Base-by-base conservation (phyloP, 2,329 filamentous ascomycete species). In the Xylaria sp. region DNA sequence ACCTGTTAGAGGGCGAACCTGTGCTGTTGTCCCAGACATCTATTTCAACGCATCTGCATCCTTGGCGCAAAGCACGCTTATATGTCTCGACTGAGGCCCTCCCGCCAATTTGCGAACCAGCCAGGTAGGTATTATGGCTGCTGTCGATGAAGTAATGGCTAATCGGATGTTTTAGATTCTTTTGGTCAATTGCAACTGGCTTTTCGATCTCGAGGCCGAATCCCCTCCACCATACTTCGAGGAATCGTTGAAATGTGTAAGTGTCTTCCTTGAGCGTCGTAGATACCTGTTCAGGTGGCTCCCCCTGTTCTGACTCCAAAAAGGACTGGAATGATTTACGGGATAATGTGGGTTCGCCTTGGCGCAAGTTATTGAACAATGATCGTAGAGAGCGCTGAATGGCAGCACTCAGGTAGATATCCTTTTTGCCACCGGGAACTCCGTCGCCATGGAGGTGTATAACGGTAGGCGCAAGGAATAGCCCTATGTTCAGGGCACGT, bases 61-160 rank as follows among this genome's bases (percentile, higher is more conserved):
- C 92, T 60, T 89, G 86, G 42, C 88, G 84, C 12, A 98, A 88
- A 12, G 92, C 91, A 86, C 93, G 74, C 45, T 60, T 62, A 80
- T 98, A 98, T 12, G 91, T 89, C 65, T 94, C 89, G 0, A 91
- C 89, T 32, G 91, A 93, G 68, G 92, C 91, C 68, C 89, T 88
- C 55, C 93, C 93, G 68, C 89, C 90, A 48, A 96, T 85, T 80
- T 98, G 95, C 75, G 97, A 94, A 1, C 94, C 94, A 1, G 90
- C 90, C 50, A 97, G 84, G 78, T 97, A 98, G 0, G 94, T 98
- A 78, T 98, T 98, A 83, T 98, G 94, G 77, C 93, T 97, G 73
- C 93, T 97, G 70, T 91, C 97, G 78, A 98, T 94, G 79, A 93
- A 98, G 82, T 98, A 98, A 78, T 97, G 93, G 55, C 91, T 93